phyloP scores from a whole-genome alignment of 164 flowering plant species.

The Cinnamomum chago region DNA sequence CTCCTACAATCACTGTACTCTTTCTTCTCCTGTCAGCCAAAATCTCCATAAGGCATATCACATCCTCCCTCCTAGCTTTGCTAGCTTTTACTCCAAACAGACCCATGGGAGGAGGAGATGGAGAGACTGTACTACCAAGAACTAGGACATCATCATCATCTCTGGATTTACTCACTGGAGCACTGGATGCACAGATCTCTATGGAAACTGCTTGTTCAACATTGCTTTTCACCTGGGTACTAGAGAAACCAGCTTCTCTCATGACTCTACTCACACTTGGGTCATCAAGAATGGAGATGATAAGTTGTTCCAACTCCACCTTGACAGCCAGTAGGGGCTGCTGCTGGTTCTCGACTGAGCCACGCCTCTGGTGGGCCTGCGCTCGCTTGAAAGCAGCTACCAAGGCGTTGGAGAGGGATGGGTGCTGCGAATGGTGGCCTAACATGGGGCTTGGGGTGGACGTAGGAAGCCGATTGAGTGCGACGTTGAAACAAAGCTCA shows the following conservation, averaged over 20 bases:
- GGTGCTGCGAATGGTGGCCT: constrained; percentile 45
- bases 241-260: constrained; percentile 96
- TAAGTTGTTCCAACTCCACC: constrained; percentile 86
- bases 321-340: constrained; percentile 83
- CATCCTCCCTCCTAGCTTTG: constrained; percentile 45
- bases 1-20: constrained; percentile 68
- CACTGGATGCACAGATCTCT: constrained; percentile 40
- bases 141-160: constrained; percentile 32
- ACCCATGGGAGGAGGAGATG: constrained; percentile 16
- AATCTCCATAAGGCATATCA: constrained; percentile 44
- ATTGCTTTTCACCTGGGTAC: constrained; percentile 83
- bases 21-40: constrained; percentile 47
- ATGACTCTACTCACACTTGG: constrained; percentile 98
- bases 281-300: constrained; percentile 87
- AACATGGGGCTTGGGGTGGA: constrained; percentile 55
- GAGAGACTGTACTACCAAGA: constrained; percentile 13
- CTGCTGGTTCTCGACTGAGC: constrained; percentile 81
- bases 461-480: constrained; percentile 92
- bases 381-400: constrained; percentile 97
- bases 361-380: constrained; percentile 95
- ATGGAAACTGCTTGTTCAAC: constrained; percentile 76
- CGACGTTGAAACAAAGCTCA: constrained; percentile 97
- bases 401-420: constrained; percentile 87
- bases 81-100: constrained; percentile 11
- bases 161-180: constrained; percentile 37